Conservation (phyloP, 78 protist species). For the Dictyostelium citrinum region DNA sequence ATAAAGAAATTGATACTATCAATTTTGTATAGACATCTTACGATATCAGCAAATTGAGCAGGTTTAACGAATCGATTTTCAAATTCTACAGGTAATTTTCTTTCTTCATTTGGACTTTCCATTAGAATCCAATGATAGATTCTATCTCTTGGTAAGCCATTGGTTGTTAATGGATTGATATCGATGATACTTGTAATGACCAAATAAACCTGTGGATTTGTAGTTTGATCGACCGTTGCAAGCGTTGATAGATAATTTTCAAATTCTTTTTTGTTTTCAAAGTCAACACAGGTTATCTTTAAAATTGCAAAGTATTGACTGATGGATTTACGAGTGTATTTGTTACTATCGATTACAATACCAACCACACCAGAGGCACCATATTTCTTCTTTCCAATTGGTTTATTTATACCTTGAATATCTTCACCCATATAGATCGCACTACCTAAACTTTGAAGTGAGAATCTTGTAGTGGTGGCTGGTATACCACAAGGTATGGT, state of each 20-base stretch:
- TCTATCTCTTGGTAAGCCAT: background rate
- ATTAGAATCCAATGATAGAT: background rate
- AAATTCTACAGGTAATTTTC: background rate
- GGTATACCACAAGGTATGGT: background rate
- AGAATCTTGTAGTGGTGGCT: background rate
- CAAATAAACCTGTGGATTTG: background rate
- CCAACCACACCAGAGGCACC: slow-evolving; percentile 16
- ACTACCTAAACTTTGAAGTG: slow-evolving; percentile 19
- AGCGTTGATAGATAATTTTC: background rate
- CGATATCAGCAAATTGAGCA: slow-evolving; percentile 32
- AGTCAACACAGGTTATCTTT: slow-evolving; percentile 19
- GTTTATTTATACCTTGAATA: slow-evolving; percentile 11
- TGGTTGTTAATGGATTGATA: background rate
- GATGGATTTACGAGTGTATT: background rate
- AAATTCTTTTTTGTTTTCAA: background rate
- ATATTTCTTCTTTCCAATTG: slow-evolving; percentile 41
- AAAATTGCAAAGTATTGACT: slow-evolving; percentile 8
- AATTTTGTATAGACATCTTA: slow-evolving; percentile 16
- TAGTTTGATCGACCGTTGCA: background rate
- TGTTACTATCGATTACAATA: slow-evolving; percentile 11
- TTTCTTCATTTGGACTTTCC: slow-evolving; percentile 7
- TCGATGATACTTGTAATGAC: background rate
- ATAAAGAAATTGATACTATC: background rate
- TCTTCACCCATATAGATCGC: slow-evolving; percentile 30
- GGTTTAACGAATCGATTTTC: slow-evolving; percentile 34